A percentile compares a stretch with the other conserved stretches of the same genome.
Conservation (phyloP, 1,284 basidiomycete species). For the Tylopilus orsonianus region DNA sequence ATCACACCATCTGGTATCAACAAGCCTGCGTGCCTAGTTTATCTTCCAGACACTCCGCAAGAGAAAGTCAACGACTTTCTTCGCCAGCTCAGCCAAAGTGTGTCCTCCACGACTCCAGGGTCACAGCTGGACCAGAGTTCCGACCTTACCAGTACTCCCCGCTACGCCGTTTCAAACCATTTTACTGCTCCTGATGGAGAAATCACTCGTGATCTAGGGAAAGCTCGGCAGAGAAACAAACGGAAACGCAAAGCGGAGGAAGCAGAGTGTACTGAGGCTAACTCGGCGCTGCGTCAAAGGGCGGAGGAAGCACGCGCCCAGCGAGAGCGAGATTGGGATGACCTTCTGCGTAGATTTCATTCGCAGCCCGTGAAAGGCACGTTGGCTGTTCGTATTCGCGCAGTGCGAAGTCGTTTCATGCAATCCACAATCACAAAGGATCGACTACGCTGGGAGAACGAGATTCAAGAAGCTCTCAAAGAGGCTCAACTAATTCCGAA, state of each 20-base stretch:
- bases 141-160: constrained; percentile 57
- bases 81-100: constrained; percentile 44
- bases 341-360: constrained; percentile 52
- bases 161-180: constrained; percentile 46
- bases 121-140: constrained; percentile 47
- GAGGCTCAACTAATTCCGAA: constrained; percentile 52
- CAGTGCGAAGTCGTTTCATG: constrained; percentile 55
- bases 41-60: constrained; percentile 55
- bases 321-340: constrained; percentile 64
- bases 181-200: constrained; percentile 43
- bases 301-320: constrained; percentile 54
- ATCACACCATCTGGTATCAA: constrained; percentile 50
- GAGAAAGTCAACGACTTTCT: constrained; percentile 55
- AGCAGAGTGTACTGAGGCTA: constrained; percentile 43
- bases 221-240: constrained; percentile 36
- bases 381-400: constrained; percentile 49
- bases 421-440: constrained; percentile 53
- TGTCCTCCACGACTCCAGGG: constrained; percentile 34
- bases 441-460: constrained; percentile 57
- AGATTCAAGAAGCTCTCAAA: constrained; percentile 53
- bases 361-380: constrained; percentile 49
- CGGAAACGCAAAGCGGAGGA: constrained; percentile 31
- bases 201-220: constrained; percentile 44
- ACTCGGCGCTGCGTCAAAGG: constrained; percentile 52
- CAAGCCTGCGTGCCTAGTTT: constrained; percentile 57